Percentiles rank a stretch among this genome's conserved stretches.
phyloP scores from a whole-genome alignment of 768 basidiomycete species.

The Cantharellus anzutake region DNA sequence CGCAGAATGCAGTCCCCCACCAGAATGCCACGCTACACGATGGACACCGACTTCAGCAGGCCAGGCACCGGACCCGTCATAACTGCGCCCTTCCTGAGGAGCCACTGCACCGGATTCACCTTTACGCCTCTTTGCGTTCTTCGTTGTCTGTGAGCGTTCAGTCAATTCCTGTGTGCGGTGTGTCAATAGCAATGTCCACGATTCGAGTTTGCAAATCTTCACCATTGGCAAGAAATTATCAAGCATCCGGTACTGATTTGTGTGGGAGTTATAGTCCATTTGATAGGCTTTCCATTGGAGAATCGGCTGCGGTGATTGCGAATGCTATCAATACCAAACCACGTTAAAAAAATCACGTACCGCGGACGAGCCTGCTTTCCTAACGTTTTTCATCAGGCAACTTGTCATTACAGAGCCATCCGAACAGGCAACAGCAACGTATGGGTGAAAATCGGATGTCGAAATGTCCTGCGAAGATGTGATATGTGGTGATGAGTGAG shows the following conservation, averaged over 20 bases:
- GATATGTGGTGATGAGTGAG: neutral
- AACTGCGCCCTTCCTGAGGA: slow-evolving; percentile 10
- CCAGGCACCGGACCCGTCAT: slow-evolving; percentile 50
- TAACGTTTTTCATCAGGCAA: slow-evolving; percentile 45
- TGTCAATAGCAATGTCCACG: neutral
- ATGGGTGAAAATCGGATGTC: slow-evolving; percentile 74
- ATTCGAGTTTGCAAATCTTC: neutral
- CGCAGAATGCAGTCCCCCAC: slow-evolving; percentile 40
- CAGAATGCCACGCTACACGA: slow-evolving; percentile 64
- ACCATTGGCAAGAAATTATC: slow-evolving; percentile 68
- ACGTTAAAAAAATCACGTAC: slow-evolving; percentile 14
- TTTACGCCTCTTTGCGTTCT: slow-evolving; percentile 17
- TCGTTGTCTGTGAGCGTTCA: neutral
- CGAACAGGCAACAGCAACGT: slow-evolving; percentile 60
- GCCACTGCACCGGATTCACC: slow-evolving; percentile 3
- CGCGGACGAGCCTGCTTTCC: slow-evolving; percentile 55
- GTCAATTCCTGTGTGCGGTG: slow-evolving; percentile 2
- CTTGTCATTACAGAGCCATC: slow-evolving; percentile 71
- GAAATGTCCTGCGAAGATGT: slow-evolving; percentile 34
- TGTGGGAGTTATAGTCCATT: slow-evolving; percentile 67
- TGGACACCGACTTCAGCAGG: slow-evolving; percentile 58
- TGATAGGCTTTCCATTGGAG: slow-evolving; percentile 66
- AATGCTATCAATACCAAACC: neutral
- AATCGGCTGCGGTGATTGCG: slow-evolving; percentile 33
- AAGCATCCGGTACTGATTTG: slow-evolving; percentile 67